Percentiles rank a stretch among this genome's conserved stretches.
phyloP scores from a whole-genome alignment of 192 early-diverging fungal genomes.

The Radiomyces spectabilis region DNA sequence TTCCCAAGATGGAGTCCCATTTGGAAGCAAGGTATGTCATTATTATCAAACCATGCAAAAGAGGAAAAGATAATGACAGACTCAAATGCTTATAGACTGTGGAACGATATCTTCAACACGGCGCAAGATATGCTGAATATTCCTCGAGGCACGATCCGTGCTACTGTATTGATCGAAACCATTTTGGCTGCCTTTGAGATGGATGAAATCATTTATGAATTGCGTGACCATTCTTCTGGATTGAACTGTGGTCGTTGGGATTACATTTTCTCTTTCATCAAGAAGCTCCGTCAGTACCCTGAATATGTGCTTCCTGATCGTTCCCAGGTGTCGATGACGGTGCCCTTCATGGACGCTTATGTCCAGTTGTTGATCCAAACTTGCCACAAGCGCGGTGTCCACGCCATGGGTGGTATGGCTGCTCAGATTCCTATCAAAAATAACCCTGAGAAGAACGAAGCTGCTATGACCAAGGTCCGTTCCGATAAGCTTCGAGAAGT shows the following conservation, averaged over 20 bases:
- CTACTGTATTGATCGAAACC: slow-evolving; percentile 96
- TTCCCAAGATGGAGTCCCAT: slow-evolving; percentile 97
- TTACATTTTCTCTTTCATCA: slow-evolving; percentile 98
- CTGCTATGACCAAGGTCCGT: slow-evolving; percentile 88
- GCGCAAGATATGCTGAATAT: slow-evolving; percentile 84
- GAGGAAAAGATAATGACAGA: not conserved
- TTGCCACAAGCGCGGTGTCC: slow-evolving; percentile 96
- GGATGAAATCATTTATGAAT: slow-evolving; percentile 99
- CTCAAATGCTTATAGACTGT: slow-evolving; percentile 51
- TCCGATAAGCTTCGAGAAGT: slow-evolving; percentile 95
- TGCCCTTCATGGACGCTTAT: slow-evolving; percentile 97
- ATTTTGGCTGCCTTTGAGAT: slow-evolving; percentile 96
- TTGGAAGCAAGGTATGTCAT: slow-evolving; percentile 63
- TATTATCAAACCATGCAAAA: not conserved
- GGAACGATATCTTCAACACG: slow-evolving; percentile 95
- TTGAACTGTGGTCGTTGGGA: slow-evolving; percentile 99
- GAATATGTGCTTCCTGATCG: slow-evolving; percentile 87
- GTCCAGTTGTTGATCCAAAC: slow-evolving; percentile 94
- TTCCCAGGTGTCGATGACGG: slow-evolving; percentile 84
- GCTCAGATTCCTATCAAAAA: slow-evolving; percentile 98
- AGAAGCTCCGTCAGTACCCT: slow-evolving; percentile 87
- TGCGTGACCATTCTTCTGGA: slow-evolving; percentile 95
- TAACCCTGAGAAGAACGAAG: slow-evolving; percentile 80
- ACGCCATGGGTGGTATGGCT: slow-evolving; percentile 99
- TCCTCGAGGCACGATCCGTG: slow-evolving; percentile 92